phyloP scores from a whole-genome alignment of 495 filamentous ascomycete species.

The Xylaria cubensis region DNA sequence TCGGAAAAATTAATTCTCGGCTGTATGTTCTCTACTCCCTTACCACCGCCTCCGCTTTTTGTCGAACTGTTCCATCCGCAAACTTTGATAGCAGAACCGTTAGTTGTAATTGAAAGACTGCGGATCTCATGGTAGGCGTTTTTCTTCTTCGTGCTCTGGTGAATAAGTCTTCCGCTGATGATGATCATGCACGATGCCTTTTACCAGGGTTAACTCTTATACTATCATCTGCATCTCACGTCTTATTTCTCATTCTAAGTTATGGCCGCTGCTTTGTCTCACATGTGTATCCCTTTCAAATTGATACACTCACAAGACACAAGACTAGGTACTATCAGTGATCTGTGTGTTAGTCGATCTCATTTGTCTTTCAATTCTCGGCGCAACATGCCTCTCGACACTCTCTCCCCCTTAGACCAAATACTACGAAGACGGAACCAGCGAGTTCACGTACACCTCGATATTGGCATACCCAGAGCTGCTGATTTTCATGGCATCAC shows the following conservation, averaged over 20 bases:
- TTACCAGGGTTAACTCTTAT: neutral
- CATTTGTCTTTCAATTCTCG: neutral
- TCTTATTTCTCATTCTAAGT: neutral
- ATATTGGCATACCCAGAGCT: constrained; percentile 42
- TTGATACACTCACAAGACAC: neutral
- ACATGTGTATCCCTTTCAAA: neutral
- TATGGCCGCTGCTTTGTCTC: neutral
- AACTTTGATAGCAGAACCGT: neutral
- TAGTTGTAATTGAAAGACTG: neutral
- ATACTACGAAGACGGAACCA: constrained; percentile 31
- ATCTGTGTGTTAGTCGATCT: neutral
- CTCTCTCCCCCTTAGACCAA: neutral
- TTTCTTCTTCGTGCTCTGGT: neutral
- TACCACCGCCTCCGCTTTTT: neutral
- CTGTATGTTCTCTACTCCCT: neutral
- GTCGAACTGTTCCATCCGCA: neutral
- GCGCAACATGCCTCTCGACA: neutral
- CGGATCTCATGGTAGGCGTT: neutral
- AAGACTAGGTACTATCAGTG: neutral
- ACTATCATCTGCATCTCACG: neutral
- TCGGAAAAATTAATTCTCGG: neutral
- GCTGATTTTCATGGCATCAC: constrained; percentile 37
- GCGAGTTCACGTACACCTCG: constrained; percentile 43
- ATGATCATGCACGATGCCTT: neutral
- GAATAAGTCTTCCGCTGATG: neutral